Percentiles rank a stretch among this genome's conserved stretches.
These are phyloP conservation scores for Cladophialophora immunda DNA, from an alignment of 2,329 filamentous ascomycete species.

Conservation along the genomic window DNA sequence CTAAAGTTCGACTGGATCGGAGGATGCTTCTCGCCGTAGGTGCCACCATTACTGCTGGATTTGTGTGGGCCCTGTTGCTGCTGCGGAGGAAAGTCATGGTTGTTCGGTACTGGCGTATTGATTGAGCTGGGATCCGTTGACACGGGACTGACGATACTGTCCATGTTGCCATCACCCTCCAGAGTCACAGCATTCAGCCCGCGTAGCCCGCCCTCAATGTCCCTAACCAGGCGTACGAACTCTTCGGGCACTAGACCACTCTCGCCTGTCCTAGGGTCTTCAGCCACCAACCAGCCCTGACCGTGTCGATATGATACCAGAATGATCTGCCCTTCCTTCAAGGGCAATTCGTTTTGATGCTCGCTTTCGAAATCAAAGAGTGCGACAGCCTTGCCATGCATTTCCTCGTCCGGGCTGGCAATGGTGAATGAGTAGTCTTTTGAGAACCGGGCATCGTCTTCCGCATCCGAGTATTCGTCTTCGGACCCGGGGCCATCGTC, in stretches of 20 bases:
- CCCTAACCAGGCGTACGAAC: constrained; percentile 89
- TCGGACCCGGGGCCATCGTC: constrained; percentile 47
- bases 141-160: constrained; percentile 64
- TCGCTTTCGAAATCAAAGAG: constrained; percentile 94
- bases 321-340: constrained; percentile 94
- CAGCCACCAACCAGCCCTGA: constrained; percentile 95
- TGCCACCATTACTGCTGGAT: constrained; percentile 29
- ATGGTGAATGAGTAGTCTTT: constrained; percentile 95
- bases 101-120: constrained; percentile 34
- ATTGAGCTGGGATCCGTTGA: constrained; percentile 53
- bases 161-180: constrained; percentile 55
- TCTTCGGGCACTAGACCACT: constrained; percentile 95
- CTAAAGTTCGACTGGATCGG: constrained; percentile 62
- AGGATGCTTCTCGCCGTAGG: constrained; percentile 46
- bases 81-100: constrained; percentile 30
- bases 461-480: constrained; percentile 62
- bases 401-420: constrained; percentile 93
- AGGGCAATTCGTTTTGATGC: constrained; percentile 93
- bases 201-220: constrained; percentile 89
- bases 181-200: constrained; percentile 70
- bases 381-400: constrained; percentile 95
- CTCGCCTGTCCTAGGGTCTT: constrained; percentile 92
- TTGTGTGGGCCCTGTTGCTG: constrained; percentile 24
- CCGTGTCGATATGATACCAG: constrained; percentile 96
- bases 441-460: constrained; percentile 77